These are phyloP conservation scores for Thraustotheca clavata DNA, from an alignment of 352 stramenopile genomes.

Conservation along the genomic window DNA sequence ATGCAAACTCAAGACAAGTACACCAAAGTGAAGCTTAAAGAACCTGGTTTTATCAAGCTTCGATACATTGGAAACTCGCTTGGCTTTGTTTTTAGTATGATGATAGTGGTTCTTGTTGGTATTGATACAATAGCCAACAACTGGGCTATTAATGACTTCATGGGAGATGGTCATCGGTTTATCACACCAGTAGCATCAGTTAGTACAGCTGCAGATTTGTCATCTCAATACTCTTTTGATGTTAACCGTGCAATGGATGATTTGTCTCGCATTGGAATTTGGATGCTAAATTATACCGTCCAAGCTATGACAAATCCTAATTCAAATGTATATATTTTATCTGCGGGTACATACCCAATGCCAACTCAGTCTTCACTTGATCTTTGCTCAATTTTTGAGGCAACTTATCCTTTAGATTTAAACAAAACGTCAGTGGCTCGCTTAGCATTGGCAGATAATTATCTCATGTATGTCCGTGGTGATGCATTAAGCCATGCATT, in stretches of 20 bases:
- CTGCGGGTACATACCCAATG: not conserved
- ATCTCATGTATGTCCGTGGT: slow-evolving; percentile 13
- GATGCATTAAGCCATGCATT: not conserved
- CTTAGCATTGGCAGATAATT: not conserved
- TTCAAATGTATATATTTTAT: not conserved
- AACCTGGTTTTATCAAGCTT: too few relatives aligned
- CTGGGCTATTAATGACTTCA: slow-evolving; percentile 11
- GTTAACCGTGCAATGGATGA: not conserved
- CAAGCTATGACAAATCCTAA: not conserved
- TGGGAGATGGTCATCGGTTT: slow-evolving; percentile 2
- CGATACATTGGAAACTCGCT: too few relatives aligned
- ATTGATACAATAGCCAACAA: slow-evolving; percentile 10
- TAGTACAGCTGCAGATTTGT: not conserved
- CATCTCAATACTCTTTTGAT: not conserved
- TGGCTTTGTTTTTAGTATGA: not conserved
- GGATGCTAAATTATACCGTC: not conserved
- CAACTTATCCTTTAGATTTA: not conserved
- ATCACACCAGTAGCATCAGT: not conserved
- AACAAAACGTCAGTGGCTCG: not conserved
- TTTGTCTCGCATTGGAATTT: not conserved
- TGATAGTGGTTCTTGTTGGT: not conserved
- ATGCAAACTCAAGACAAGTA: too few relatives aligned
- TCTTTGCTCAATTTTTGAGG: not conserved
- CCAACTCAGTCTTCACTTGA: not conserved
- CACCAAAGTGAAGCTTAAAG: too few relatives aligned